phyloP scores from a whole-genome alignment of 208 protist genomes.

The Naegleria fowleri region DNA sequence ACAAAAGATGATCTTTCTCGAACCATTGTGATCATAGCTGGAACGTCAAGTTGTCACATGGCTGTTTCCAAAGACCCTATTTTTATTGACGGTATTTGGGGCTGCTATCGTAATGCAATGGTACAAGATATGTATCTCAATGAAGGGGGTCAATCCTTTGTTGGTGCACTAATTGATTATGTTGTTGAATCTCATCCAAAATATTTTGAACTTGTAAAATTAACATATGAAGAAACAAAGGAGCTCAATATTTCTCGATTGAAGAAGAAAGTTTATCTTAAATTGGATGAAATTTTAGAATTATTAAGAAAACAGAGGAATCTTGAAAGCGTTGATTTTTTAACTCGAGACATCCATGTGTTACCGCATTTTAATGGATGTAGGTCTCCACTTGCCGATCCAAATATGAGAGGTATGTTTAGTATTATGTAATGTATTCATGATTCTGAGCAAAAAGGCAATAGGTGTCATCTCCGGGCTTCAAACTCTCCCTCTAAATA shows the following conservation, averaged over 20 bases:
- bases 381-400: constrained; percentile 40
- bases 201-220: neutral
- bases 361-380: constrained; percentile 47
- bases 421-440: constrained; percentile 26
- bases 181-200: constrained; percentile 22
- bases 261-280: neutral
- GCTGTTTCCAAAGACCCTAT: neutral
- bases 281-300: neutral
- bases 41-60: constrained; percentile 41
- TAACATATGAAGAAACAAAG: neutral
- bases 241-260: neutral
- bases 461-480: neutral
- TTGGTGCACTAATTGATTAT: constrained; percentile 22
- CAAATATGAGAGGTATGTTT: constrained; percentile 36
- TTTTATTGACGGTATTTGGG: constrained; percentile 39
- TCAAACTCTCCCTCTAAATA: neutral
- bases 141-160: constrained; percentile 37
- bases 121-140: constrained; percentile 31
- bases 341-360: constrained; percentile 32
- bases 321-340: neutral
- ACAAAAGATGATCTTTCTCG: neutral
- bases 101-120: constrained; percentile 37
- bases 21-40: constrained; percentile 33
- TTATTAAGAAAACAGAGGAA: neutral
- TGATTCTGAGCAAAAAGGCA: too few relatives aligned